Evolutionary conservation across 129 eudicot genomes (phyloP).

Genomic region (Centrapalus pauciflorus): DNA sequence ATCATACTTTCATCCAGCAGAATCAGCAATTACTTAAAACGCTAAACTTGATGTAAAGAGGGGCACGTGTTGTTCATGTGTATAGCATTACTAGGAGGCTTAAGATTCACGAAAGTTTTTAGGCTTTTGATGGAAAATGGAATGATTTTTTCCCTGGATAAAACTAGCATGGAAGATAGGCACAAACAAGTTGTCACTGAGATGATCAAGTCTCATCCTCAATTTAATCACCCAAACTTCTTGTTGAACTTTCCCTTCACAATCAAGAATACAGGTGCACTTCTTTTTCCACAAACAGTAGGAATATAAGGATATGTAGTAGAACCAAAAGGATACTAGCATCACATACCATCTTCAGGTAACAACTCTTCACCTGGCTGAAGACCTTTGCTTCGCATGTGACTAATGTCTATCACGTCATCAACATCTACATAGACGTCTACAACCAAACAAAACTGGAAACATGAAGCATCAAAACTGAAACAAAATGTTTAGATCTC

Average conservation of each 20-base stretch:
- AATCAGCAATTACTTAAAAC: background rate
- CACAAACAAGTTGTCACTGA: too few species aligned
- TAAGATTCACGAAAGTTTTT: too few species aligned
- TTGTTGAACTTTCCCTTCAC: background rate
- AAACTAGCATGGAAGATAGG: too few species aligned
- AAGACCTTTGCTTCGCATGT: conserved; percentile 93
- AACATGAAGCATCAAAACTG: background rate
- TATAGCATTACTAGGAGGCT: too few species aligned
- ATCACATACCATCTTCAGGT: conserved; percentile 64
- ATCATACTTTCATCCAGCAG: too few species aligned
- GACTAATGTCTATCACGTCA: conserved; percentile 71
- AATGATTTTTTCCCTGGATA: too few species aligned
- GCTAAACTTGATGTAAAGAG: background rate
- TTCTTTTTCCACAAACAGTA: background rate
- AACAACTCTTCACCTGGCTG: conserved; percentile 89
- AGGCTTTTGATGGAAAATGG: too few species aligned
- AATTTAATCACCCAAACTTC: background rate
- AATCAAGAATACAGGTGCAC: too few species aligned
- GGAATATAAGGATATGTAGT: background rate
- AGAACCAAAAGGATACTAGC: background rate
- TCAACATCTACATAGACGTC: conserved; percentile 92
- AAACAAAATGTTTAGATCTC: background rate
- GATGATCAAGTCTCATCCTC: too few species aligned
- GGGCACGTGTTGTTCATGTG: background rate
- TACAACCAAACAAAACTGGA: conserved; percentile 24